Evolutionary conservation across 306 rosid genomes (phyloP), one percentile per base, ranked within the genome.

Genomic region (Quercus robur): DNA sequence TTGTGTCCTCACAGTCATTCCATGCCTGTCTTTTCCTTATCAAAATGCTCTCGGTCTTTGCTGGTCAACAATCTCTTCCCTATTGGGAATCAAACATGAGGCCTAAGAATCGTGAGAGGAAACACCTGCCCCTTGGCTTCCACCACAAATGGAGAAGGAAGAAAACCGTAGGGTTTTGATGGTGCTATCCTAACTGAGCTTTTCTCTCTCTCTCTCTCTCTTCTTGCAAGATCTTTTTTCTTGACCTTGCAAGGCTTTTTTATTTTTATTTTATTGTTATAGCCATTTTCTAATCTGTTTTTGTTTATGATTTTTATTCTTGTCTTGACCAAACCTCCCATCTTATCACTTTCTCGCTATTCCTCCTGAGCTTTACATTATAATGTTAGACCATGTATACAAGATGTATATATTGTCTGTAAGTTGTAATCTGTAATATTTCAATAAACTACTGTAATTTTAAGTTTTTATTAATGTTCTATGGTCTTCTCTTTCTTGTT

Each of bases 161-260:
- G 74, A 19, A 19, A n/a, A 54, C 26, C 52, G 44, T 52, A 11
- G 75, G 4, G 15, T 21, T 52, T 64, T 71, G 14, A 81, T 6
- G 97, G 95, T 76, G 93, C 82, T 92, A 87, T 92, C 95, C 88
- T 75, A 19, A 15, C 70, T 87, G 97, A 92, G 95, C 97, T 92
- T 75, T 0, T 15, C 1, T 28, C 0, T 0, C 0, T 2, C 0
- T 28, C 2, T 15, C 18, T 15, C 1, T 26, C 46, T 0, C 1
- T 25, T 1, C 4, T 46, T 61, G 49, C 8, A 3, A 23, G 4
- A 2, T 4, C 12, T 5, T 77, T 51, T 90, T 92, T 92, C 95
- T 92, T 92, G 95, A 92, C 86, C 95, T 92, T 92, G 97, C 95
- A 92, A 87, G 97, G 6, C 97, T 90, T 90, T 85, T 55, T 44